Evolutionary conservation across 176 grass and related monocot species (phyloP).

Genomic region (Rhynchospora tenuis): DNA sequence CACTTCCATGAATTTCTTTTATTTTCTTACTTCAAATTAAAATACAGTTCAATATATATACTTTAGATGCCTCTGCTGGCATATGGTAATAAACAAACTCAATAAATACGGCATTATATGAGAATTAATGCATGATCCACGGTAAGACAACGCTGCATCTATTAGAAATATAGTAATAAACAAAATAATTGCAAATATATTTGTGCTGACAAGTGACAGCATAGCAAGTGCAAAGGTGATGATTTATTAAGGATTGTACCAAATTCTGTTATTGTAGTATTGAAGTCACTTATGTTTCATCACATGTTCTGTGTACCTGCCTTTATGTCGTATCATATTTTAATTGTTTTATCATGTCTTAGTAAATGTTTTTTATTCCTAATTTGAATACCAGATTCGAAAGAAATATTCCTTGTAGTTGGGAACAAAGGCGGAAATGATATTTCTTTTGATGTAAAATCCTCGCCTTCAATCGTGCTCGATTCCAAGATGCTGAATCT

Average conservation of each 20-base stretch:
- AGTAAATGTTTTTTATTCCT: neutral
- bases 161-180: neutral
- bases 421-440: constrained; percentile 37
- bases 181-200: neutral
- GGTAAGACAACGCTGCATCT: no score
- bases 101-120: no score
- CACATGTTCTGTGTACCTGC: neutral
- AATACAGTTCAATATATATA: neutral
- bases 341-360: neutral
- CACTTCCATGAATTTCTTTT: neutral
- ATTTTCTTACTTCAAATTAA: neutral
- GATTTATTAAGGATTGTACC: neutral
- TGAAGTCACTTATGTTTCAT: neutral
- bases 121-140: no score
- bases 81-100: no score
- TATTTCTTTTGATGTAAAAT: constrained; percentile 32
- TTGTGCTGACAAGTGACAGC: neutral
- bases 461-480: constrained; percentile 23
- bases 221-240: neutral
- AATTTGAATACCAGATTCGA: constrained; percentile 42
- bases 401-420: constrained; percentile 36
- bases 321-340: neutral
- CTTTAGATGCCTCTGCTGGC: no score
- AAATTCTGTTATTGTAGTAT: neutral
- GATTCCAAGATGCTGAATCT: constrained; percentile 8